These are phyloP conservation scores for Orbilia javanica DNA, from an alignment of 2,329 filamentous ascomycete species.

Conservation along the genomic window DNA sequence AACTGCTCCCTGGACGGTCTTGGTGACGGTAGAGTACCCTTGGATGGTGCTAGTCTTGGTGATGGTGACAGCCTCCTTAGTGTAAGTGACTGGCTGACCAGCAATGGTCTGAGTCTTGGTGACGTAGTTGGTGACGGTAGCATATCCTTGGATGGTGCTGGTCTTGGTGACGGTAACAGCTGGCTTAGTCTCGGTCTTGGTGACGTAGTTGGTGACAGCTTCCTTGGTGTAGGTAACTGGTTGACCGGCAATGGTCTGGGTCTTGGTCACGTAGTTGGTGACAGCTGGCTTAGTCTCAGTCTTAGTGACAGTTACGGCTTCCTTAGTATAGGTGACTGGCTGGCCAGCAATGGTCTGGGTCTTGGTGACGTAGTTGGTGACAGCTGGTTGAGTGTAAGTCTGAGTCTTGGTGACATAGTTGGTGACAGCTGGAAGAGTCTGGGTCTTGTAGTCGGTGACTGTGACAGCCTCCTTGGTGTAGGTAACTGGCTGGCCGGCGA, in stretches of 20 bases:
- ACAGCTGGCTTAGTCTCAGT: neutral
- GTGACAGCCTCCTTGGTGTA: slow-evolving; percentile 8
- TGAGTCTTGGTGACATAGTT: neutral
- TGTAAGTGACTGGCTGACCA: neutral
- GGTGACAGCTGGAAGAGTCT: slow-evolving; percentile 21
- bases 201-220: slow-evolving; percentile 12
- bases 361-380: slow-evolving; percentile 4
- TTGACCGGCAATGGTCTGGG: neutral
- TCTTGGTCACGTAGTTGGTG: neutral
- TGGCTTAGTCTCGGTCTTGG: neutral
- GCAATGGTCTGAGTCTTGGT: slow-evolving; percentile 9
- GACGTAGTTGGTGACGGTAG: neutral
- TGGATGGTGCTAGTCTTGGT: neutral
- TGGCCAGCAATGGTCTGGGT: neutral
- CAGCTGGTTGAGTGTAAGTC: neutral
- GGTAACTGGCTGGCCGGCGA: neutral
- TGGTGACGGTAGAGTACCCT: neutral
- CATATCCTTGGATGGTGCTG: neutral
- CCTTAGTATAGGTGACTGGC: slow-evolving; percentile 7
- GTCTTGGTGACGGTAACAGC: slow-evolving; percentile 2
- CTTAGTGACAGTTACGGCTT: neutral
- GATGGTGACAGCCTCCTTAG: neutral
- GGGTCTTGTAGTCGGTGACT: neutral
- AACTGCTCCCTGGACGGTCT: neutral
- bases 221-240: slow-evolving; percentile 19